Percentiles rank a stretch among this genome's conserved stretches.
Conservation (phyloP, 2,329 filamentous ascomycete genomes). For the Penicillium polonicum region DNA sequence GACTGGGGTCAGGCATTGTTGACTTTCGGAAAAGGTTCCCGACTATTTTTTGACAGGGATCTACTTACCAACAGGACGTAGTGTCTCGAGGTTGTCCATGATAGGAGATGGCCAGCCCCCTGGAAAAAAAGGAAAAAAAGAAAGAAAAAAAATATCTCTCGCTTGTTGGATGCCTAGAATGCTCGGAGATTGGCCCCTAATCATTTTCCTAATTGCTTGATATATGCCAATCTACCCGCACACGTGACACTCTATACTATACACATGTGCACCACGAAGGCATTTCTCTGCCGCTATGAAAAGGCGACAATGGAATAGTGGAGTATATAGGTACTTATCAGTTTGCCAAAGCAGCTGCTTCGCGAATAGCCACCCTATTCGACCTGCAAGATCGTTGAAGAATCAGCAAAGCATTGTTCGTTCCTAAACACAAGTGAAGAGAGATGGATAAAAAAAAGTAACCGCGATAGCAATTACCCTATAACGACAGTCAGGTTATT, state of each 20-base stretch:
- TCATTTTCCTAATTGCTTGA: neutral
- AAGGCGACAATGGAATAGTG: too few species aligned
- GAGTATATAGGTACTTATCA: too few species aligned
- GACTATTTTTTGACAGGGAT: neutral
- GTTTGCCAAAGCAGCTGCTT: neutral
- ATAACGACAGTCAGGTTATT: neutral
- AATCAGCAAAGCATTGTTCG: neutral
- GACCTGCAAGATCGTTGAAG: neutral
- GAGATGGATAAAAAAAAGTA: neutral
- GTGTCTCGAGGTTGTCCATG: conserved; percentile 50
- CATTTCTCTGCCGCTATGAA: neutral
- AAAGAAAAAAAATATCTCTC: fast-evolving
- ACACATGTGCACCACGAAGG: neutral
- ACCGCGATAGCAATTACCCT: neutral
- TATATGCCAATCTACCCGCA: conserved; percentile 1
- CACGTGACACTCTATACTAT: conserved; percentile 5
- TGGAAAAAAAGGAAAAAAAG: fast-evolving
- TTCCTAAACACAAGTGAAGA: neutral
- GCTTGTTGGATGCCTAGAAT: neutral
- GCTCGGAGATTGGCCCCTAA: neutral
- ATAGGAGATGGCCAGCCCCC: conserved; percentile 30
- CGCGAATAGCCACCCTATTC: neutral
- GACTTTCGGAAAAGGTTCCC: neutral
- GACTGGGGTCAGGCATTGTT: conserved; percentile 5
- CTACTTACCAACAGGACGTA: conserved; percentile 34